Evolutionary conservation across 2,329 filamentous ascomycete genomes (phyloP), one percentile per base, ranked within the genome.

Genomic region (Blastomyces parvus): DNA sequence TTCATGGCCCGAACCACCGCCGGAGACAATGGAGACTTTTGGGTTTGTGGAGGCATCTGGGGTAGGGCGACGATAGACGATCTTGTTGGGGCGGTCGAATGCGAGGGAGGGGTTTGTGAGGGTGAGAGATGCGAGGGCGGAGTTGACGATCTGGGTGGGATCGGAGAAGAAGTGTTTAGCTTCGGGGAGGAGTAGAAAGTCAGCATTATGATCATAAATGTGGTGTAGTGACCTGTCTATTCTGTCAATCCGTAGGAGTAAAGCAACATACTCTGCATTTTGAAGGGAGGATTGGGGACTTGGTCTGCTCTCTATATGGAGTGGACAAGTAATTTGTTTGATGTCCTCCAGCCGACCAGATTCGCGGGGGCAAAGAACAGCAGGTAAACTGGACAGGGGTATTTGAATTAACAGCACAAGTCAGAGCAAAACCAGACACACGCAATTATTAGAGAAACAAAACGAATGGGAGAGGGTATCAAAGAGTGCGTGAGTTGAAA

Each of bases 141-240:
- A 82, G 72, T 85, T 82, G 74, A 97, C 90, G 60, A 97, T 85
- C 71, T 88, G 83, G 61, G 86, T 85, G 52, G 91, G 86, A 74
- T 95, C 89, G 75, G 91, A 86, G 80, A 96, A 86, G 81, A 97
- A 96, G 79, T 97, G 92, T 80, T 94, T 95, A 63, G 75, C 76
- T 78, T 62, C 13, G 38, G 14, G 60, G 25, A 13, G 14, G 30
- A 27, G 27, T 27, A 56, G 58, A 60, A 52, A 61, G 64, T 67
- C 30, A 65, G 64, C 50, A 64, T 50, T 50, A 22, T 25, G 22
- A 9, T 25, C n/a, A 50, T 25, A 48, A n/a, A 48, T 58, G 42
- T 57, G 62, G 33, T 60, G 33, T 38, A 46, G 11, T 36, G n/a
- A 46, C 57, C 40, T 46, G 19, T 46, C 4, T 25, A 30, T 57